Percentiles rank a stretch among this genome's conserved stretches.
Conservation (phyloP, 1,284 basidiomycete genomes). For the Volvariella surrecta region DNA sequence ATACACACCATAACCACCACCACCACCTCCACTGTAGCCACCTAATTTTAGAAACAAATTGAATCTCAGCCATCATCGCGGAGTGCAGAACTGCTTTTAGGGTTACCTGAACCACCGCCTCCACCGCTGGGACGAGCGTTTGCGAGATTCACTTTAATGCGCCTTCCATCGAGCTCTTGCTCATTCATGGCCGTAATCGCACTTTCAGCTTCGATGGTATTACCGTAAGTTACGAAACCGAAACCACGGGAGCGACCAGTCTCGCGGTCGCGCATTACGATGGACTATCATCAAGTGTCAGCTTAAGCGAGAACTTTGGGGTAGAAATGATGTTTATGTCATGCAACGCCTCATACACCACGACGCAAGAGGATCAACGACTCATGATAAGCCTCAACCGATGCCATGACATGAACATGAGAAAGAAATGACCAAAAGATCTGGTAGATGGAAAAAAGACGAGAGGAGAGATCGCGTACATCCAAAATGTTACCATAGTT, state of each 20-base stretch:
- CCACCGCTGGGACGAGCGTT: conserved; percentile 69
- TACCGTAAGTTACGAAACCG: conserved; percentile 84
- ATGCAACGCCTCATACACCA: conserved; percentile 10
- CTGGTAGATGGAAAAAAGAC: conserved; percentile 13
- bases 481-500: conserved; percentile 63
- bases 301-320: conserved; percentile 9
- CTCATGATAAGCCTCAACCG: conserved; percentile 3
- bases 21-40: conserved; percentile 21
- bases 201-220: conserved; percentile 58
- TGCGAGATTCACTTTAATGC: conserved; percentile 91
- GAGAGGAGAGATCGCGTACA: conserved; percentile 53
- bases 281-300: conserved; percentile 50
- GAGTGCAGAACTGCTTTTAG: not conserved
- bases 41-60: conserved; percentile 10
- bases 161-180: conserved; percentile 88
- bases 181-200: conserved; percentile 84
- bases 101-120: conserved; percentile 32
- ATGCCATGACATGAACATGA: conserved; percentile 7
- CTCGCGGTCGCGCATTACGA: conserved; percentile 97
- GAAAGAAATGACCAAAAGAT: conserved; percentile 12
- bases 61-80: not conserved
- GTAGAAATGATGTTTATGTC: no score
- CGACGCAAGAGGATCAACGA: conserved; percentile 13
- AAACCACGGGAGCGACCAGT: conserved; percentile 95
- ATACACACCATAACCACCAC: conserved; percentile 10